These are phyloP conservation scores for Oxyria digyna DNA, from an alignment of 148 eudicot genomes.

Conservation along the genomic window DNA sequence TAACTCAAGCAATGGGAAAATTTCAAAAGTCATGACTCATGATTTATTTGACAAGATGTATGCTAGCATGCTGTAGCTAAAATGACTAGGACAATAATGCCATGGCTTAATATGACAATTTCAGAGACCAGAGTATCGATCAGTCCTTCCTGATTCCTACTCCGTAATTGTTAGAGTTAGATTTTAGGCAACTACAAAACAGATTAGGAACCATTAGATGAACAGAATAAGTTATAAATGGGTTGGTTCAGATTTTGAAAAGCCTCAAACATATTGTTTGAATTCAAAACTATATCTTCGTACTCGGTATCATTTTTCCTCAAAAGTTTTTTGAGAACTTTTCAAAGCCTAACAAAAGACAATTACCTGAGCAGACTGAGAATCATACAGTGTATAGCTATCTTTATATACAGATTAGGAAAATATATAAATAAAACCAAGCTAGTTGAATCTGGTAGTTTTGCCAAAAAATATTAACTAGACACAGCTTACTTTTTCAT, in stretches of 20 bases:
- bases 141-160: not conserved
- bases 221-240: not conserved
- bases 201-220: not conserved
- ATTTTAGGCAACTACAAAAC: not conserved
- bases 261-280: not conserved
- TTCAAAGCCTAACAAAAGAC: not conserved
- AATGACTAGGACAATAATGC: not conserved
- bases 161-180: not conserved
- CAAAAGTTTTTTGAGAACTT: not conserved
- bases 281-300: not conserved
- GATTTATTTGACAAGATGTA: not conserved
- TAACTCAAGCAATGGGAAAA: not conserved
- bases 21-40: not conserved
- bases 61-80: too few species aligned
- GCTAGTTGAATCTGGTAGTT: not conserved
- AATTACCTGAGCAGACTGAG: not conserved
- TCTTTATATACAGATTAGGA: not conserved
- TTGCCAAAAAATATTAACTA: not conserved
- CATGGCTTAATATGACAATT: not conserved
- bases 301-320: not conserved
- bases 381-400: not conserved
- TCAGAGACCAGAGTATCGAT: not conserved
- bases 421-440: not conserved
- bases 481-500: not conserved
- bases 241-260: not conserved